phyloP scores from a whole-genome alignment of 371 early-diverging fungal genomes.

The Apophysomyces ossiformis region DNA sequence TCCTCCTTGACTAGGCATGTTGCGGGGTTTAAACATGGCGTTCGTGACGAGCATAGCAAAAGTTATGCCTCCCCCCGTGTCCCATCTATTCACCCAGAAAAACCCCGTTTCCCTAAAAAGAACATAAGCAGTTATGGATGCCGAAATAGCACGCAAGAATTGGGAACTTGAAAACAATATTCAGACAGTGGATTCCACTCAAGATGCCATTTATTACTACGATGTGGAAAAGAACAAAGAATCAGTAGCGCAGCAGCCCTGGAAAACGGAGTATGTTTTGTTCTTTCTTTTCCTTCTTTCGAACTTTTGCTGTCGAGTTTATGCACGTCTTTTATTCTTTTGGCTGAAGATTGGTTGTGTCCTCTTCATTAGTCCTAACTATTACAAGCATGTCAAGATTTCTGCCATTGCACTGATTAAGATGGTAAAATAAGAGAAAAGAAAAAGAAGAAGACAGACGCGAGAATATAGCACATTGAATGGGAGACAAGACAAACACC shows the following conservation, averaged over 20 bases:
- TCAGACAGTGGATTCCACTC: slow-evolving; percentile 64
- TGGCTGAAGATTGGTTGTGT: no score
- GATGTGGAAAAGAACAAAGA: slow-evolving; percentile 72
- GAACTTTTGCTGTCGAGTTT: neutral
- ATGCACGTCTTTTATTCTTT: no score
- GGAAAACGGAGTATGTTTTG: slow-evolving; percentile 78
- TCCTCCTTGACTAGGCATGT: no score
- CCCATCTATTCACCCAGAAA: neutral
- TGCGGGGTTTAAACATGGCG: neutral
- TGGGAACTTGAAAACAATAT: slow-evolving; percentile 90
- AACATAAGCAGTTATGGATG: slow-evolving; percentile 41
- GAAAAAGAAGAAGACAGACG: neutral
- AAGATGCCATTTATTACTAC: slow-evolving; percentile 80
- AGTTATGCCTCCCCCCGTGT: no score
- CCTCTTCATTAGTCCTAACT: slow-evolving; percentile 68
- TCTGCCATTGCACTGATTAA: slow-evolving; percentile 96
- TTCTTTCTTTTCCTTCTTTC: neutral
- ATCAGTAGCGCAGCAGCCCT: slow-evolving; percentile 70
- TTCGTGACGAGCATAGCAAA: neutral
- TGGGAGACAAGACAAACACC: no score
- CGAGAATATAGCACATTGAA: no score
- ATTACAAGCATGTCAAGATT: slow-evolving; percentile 91
- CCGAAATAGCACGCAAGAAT: slow-evolving; percentile 71
- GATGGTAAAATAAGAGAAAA: slow-evolving; percentile 69
- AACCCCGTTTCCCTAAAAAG: neutral